Conservation (phyloP, 2,329 filamentous ascomycete genomes). For the Pestalotiopsis sp. region DNA sequence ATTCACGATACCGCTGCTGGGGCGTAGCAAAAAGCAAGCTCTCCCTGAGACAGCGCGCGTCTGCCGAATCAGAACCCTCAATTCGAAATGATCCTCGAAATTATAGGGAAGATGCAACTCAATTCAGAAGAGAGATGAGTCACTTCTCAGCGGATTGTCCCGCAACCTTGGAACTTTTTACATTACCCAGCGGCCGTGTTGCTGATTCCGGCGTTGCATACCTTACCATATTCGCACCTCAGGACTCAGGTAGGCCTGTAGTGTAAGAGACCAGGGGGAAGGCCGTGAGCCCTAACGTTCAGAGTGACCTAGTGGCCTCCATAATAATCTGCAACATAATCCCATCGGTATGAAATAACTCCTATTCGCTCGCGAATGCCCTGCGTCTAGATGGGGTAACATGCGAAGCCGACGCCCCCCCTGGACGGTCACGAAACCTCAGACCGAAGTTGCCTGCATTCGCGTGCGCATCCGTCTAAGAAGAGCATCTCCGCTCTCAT, state of each 20-base stretch:
- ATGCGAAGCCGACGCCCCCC: neutral
- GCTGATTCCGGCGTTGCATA: conserved; percentile 1
- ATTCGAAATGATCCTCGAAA: neutral
- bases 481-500: neutral
- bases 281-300: neutral
- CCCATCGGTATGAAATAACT: neutral
- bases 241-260: neutral
- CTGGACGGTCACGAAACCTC: neutral
- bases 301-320: neutral
- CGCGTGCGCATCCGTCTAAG: neutral
- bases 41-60: neutral
- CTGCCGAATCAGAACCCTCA: neutral
- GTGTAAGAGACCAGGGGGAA: neutral
- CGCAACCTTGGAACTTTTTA: neutral
- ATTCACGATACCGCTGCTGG: neutral
- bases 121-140: conserved; percentile 6
- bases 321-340: neutral
- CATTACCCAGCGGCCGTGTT: neutral
- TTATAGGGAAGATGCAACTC: neutral
- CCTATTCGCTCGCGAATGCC: neutral
- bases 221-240: neutral
- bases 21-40: neutral
- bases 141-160: neutral
- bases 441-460: neutral
- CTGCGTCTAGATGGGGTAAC: neutral